Evolutionary conservation across 2,329 filamentous ascomycete species (phyloP).

Genomic region (Xenosphaeropsis pyriputrescens): DNA sequence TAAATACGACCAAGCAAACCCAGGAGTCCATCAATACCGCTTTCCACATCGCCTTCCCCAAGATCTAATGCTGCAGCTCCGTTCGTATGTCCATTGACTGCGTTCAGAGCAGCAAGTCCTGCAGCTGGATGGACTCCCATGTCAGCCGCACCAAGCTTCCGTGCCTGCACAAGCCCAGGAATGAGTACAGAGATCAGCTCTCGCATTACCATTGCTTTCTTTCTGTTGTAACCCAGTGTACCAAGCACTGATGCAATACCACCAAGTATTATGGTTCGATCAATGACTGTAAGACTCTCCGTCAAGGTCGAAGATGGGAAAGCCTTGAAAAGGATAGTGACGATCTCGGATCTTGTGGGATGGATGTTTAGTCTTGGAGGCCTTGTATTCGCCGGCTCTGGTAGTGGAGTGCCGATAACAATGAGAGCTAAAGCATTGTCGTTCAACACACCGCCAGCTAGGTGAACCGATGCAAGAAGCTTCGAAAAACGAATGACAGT

Average conservation of each 20-base stretch:
- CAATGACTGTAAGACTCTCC: conserved; percentile 55
- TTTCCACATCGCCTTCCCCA: conserved; percentile 48
- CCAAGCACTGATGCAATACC: conserved; percentile 82
- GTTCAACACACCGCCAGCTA: conserved; percentile 47
- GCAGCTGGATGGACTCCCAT: conserved; percentile 91
- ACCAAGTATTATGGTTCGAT: conserved; percentile 66
- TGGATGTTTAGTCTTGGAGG: conserved; percentile 39
- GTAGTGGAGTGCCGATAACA: conserved; percentile 43
- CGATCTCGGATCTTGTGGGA: conserved; percentile 48
- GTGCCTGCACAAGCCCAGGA: conserved; percentile 73
- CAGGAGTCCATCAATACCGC: conserved; percentile 49
- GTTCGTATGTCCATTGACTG: conserved; percentile 30
- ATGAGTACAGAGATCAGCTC: conserved; percentile 76
- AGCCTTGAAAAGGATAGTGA: conserved; percentile 50
- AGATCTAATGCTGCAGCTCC: conserved; percentile 43
- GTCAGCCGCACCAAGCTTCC: conserved; percentile 88
- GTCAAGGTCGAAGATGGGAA: conserved; percentile 51
- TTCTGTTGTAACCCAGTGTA: conserved; percentile 64
- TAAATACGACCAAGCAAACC: conserved; percentile 47
- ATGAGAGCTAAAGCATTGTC: conserved; percentile 47
- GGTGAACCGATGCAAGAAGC: conserved; percentile 50
- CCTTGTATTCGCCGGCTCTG: conserved; percentile 26
- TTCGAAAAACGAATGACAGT: conserved; percentile 60
- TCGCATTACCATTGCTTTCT: conserved; percentile 80
- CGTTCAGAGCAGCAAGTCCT: conserved; percentile 60